These are phyloP conservation scores for Yamadazyma tumulicola DNA, from an alignment of 805 yeast species.

Conservation along the genomic window DNA sequence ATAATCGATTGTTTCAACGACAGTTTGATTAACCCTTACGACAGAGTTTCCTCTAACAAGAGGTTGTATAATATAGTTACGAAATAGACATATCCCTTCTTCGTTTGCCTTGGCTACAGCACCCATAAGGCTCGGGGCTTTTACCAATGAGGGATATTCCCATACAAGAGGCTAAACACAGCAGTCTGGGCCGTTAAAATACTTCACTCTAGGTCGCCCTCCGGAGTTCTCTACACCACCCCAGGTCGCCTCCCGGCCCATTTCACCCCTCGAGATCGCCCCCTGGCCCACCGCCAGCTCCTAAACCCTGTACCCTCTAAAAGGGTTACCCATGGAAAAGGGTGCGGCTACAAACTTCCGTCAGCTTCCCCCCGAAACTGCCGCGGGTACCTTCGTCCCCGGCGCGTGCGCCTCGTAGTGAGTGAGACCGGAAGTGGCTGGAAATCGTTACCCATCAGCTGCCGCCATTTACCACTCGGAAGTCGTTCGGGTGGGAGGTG, in stretches of 20 bases:
- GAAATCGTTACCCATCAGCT: background rate
- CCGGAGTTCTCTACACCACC: too few relatives aligned
- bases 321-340: background rate
- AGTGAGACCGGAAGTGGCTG: background rate
- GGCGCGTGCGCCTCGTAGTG: too few relatives aligned
- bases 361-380: too few relatives aligned
- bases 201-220: too few relatives aligned
- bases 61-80: conserved; percentile 18
- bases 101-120: background rate
- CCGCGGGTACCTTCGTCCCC: too few relatives aligned
- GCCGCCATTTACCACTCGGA: background rate
- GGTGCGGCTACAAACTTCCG: background rate
- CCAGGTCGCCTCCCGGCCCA: too few relatives aligned
- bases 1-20: conserved; percentile 58
- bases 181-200: background rate
- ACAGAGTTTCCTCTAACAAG: conserved; percentile 15
- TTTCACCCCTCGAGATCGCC: too few relatives aligned
- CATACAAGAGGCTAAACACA: background rate
- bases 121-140: conserved; percentile 3
- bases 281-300: too few relatives aligned
- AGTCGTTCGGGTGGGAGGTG: background rate
- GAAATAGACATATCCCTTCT: background rate
- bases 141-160: background rate
- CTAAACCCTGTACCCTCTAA: background rate
- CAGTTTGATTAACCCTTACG: conserved; percentile 51